Percentiles rank a stretch among this genome's conserved stretches.
These are phyloP conservation scores for Rhizopogon vinicolor DNA, from an alignment of 768 basidiomycete species.

Conservation along the genomic window DNA sequence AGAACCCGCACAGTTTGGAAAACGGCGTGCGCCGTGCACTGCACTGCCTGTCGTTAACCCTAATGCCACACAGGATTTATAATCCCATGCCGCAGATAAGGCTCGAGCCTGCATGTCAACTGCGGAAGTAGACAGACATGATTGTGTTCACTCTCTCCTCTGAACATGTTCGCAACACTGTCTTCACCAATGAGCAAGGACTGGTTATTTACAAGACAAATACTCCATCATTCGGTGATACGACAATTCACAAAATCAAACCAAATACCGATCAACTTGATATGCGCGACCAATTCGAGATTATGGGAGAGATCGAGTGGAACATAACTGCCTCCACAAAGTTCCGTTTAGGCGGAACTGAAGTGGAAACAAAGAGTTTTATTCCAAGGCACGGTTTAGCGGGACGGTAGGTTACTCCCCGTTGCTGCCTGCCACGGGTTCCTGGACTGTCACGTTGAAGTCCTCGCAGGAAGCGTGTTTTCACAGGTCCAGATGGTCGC, in stretches of 20 bases:
- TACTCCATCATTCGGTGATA: slow-evolving; percentile 15
- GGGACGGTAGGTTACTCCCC: slow-evolving; percentile 14
- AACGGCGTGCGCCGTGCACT: too few species aligned
- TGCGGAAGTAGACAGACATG: slow-evolving; percentile 8
- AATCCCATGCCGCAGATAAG: too few species aligned
- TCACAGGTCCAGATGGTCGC: slow-evolving; percentile 1
- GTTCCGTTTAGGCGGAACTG: slow-evolving; percentile 18
- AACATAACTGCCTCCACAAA: slow-evolving; percentile 22
- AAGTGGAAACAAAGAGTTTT: slow-evolving; percentile 21
- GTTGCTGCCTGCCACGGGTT: not conserved
- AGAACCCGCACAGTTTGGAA: too few species aligned
- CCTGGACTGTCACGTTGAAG: not conserved
- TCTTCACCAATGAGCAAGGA: slow-evolving; percentile 17
- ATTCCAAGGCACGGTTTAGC: slow-evolving; percentile 16
- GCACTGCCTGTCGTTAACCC: too few species aligned
- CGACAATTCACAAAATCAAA: slow-evolving; percentile 21
- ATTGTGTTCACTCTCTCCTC: slow-evolving; percentile 17
- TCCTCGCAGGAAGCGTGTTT: not conserved
- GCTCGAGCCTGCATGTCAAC: too few species aligned
- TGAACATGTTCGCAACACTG: slow-evolving; percentile 16
- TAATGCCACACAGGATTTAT: too few species aligned
- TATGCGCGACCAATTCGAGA: slow-evolving; percentile 25
- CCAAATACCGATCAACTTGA: slow-evolving; percentile 4
- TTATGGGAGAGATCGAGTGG: slow-evolving; percentile 32
- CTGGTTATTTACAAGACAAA: slow-evolving; percentile 26